Conservation (phyloP, 208 protist genomes). For the Wallacemonas sp. region DNA sequence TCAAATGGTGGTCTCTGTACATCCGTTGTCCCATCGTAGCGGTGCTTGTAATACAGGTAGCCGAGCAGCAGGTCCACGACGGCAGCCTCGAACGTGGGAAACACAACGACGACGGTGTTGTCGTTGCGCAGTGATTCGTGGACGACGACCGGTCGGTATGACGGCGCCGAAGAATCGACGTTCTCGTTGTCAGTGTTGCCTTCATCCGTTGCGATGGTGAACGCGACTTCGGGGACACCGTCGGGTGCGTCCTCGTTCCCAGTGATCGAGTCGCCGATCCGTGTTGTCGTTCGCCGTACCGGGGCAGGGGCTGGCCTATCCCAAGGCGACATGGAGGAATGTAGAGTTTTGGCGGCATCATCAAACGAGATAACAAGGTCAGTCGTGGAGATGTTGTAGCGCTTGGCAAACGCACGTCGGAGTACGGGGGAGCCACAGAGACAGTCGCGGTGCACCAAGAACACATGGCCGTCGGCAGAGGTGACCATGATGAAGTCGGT, state of each 20-base stretch:
- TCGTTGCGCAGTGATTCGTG: slow-evolving; percentile 37
- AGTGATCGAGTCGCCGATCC: no score
- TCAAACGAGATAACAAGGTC: slow-evolving; percentile 36
- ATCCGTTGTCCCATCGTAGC: slow-evolving; percentile 53
- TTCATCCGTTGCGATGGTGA: neutral
- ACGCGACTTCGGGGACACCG: neutral
- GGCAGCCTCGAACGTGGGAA: slow-evolving; percentile 38
- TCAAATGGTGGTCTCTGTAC: slow-evolving; percentile 57
- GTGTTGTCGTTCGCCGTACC: no score
- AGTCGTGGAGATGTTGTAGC: slow-evolving; percentile 17
- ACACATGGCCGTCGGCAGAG: slow-evolving; percentile 36
- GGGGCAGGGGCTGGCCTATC: neutral
- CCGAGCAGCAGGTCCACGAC: slow-evolving; percentile 64
- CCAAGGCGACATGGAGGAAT: slow-evolving; percentile 1
- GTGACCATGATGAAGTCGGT: slow-evolving; percentile 49
- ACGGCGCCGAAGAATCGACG: neutral
- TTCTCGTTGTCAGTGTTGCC: neutral
- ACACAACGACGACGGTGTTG: slow-evolving; percentile 38
- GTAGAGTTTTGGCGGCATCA: neutral
- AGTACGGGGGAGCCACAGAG: slow-evolving; percentile 60
- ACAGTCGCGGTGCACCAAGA: slow-evolving; percentile 56
- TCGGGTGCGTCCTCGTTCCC: no score
- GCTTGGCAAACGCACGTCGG: slow-evolving; percentile 51
- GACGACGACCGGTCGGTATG: slow-evolving; percentile 5
- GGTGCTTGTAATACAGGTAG: slow-evolving; percentile 87